Conservation (phyloP, 257 asterid species). For the Marsdenia floribunda region DNA sequence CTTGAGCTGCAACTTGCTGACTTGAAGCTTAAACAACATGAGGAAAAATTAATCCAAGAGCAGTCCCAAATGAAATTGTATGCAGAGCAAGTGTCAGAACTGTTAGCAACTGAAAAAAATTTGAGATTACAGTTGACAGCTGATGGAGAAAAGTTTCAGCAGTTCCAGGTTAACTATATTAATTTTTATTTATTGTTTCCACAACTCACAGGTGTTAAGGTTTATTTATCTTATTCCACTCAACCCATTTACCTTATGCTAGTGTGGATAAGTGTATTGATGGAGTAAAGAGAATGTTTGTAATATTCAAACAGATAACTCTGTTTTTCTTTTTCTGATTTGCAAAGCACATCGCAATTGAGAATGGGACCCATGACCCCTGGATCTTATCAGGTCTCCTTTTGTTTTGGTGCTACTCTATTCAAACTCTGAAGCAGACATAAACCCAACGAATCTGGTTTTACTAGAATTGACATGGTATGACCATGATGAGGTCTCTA, state of each 20-base stretch:
- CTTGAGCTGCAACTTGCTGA: slow-evolving; percentile 94
- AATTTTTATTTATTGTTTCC: not conserved
- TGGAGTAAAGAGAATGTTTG: not conserved
- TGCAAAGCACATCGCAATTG: not conserved
- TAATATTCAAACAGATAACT: not conserved
- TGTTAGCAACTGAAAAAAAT: slow-evolving; percentile 86
- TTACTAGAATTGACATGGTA: not conserved
- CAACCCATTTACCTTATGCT: not conserved
- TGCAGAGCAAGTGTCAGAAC: slow-evolving; percentile 85
- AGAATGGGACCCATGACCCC: not conserved
- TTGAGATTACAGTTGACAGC: slow-evolving; percentile 87
- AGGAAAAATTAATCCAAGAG: slow-evolving; percentile 76
- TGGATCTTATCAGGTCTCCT: not conserved
- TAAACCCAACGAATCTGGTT: not conserved
- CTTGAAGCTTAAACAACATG: slow-evolving; percentile 79
- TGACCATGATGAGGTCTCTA: not conserved
- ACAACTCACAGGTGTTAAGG: not conserved
- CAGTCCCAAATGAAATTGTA: slow-evolving; percentile 86
- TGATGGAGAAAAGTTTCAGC: slow-evolving; percentile 97
- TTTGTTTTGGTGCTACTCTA: not conserved
- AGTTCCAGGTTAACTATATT: slow-evolving; percentile 65
- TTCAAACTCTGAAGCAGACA: not conserved
- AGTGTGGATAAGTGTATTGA: not conserved
- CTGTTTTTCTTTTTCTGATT: not conserved
- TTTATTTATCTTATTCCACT: not conserved